Evolutionary conservation across 1,284 basidiomycete species (phyloP).

Genomic region (Chondrostereum purpureum): DNA sequence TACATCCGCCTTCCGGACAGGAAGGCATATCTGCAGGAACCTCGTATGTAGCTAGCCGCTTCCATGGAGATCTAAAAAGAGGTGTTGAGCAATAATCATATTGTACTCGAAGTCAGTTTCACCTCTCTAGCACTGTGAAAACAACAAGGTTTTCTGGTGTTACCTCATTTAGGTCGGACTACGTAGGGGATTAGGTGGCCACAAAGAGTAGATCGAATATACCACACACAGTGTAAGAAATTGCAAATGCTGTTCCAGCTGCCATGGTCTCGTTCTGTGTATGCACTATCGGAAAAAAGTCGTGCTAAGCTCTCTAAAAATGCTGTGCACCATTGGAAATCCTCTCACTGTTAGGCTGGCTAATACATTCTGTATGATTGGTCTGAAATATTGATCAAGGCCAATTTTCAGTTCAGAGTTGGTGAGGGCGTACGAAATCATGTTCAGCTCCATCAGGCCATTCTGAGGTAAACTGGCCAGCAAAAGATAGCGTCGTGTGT

Average conservation of each 20-base stretch:
- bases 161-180: conserved; percentile 28
- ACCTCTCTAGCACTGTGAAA: conserved; percentile 32
- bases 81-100: too few relatives aligned
- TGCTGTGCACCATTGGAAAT: too few relatives aligned
- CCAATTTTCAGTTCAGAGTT: conserved; percentile 12
- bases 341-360: background rate
- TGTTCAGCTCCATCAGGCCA: conserved; percentile 14
- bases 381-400: conserved; percentile 7
- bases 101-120: too few relatives aligned
- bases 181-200: background rate
- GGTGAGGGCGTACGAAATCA: background rate
- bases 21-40: conserved; percentile 14
- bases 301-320: background rate
- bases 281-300: conserved; percentile 27
- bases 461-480: conserved; percentile 11
- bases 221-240: conserved; percentile 34
- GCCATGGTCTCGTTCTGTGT: conserved; percentile 35
- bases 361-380: background rate
- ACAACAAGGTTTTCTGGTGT: conserved; percentile 32
- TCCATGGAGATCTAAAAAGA: conserved; percentile 13
- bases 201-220: conserved; percentile 19
- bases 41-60: conserved; percentile 13
- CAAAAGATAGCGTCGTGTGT: conserved; percentile 11
- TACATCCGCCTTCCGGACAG: conserved; percentile 14
- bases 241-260: conserved; percentile 40